A percentile compares a stretch with the other conserved stretches of the same genome.
Evolutionary conservation across 352 stramenopile genomes (phyloP).

Genomic region (Phytophthora aleatoria): DNA sequence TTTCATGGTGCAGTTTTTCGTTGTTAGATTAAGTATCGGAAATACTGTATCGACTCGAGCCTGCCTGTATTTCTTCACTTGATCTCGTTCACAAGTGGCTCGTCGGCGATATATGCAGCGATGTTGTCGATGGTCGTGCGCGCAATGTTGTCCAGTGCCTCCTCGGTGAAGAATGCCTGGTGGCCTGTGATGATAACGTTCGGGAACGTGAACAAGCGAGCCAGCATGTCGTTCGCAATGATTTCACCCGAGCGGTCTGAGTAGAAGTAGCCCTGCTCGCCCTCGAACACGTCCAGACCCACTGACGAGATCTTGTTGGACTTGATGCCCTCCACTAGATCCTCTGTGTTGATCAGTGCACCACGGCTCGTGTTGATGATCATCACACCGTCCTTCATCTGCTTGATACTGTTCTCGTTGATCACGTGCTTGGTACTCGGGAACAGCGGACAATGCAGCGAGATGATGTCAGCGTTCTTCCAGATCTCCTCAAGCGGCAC

Average conservation of each 20-base stretch:
- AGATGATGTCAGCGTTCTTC: conserved; percentile 84
- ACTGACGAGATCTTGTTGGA: conserved; percentile 68
- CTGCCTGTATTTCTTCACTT: conserved; percentile 27
- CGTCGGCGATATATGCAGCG: conserved; percentile 47
- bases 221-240: conserved; percentile 73
- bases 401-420: conserved; percentile 74
- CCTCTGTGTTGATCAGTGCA: conserved; percentile 84
- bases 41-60: neutral
- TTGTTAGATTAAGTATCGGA: no score
- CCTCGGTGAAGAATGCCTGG: conserved; percentile 83
- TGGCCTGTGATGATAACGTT: conserved; percentile 86
- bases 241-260: conserved; percentile 68
- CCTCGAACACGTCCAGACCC: conserved; percentile 91
- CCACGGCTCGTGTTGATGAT: conserved; percentile 93
- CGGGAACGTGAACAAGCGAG: conserved; percentile 79
- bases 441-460: conserved; percentile 86
- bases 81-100: conserved; percentile 62
- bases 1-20: no score
- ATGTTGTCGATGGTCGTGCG: conserved; percentile 80
- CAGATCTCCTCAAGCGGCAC: conserved; percentile 67
- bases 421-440: conserved; percentile 85
- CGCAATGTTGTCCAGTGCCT: conserved; percentile 74
- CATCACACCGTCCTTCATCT: conserved; percentile 91
- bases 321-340: conserved; percentile 82
- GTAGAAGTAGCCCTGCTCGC: conserved; percentile 80